A percentile compares a stretch with the other conserved stretches of the same genome.
Conservation (phyloP, 1,284 basidiomycete species). For the Tremellales sp. region DNA sequence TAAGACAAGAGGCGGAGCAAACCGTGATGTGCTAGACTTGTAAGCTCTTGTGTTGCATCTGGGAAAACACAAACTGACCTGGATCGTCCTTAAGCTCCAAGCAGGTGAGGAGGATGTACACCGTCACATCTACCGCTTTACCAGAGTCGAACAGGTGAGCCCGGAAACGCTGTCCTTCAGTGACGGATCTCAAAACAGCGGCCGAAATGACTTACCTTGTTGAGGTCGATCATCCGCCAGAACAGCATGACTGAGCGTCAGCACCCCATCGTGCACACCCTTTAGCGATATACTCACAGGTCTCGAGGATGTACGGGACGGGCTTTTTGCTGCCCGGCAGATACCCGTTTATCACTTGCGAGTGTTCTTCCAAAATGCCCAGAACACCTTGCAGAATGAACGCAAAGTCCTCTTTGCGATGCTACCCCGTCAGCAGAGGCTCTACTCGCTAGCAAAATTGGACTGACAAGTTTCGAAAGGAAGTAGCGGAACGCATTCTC, state of each 20-base stretch:
- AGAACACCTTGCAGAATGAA: conserved; percentile 73
- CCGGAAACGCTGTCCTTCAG: conserved; percentile 69
- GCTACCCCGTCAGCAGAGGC: conserved; percentile 51
- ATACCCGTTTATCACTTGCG: conserved; percentile 65
- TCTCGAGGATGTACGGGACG: conserved; percentile 73
- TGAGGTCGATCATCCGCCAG: conserved; percentile 86
- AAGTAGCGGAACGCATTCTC: conserved; percentile 88
- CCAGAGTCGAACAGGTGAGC: conserved; percentile 73
- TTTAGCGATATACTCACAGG: conserved; percentile 54
- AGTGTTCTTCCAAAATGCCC: conserved; percentile 67
- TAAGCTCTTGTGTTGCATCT: conserved; percentile 16
- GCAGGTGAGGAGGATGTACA: conserved; percentile 70
- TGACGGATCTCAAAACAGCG: background rate
- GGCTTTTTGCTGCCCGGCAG: conserved; percentile 77
- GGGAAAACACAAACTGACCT: conserved; percentile 53
- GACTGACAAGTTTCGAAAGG: conserved; percentile 72
- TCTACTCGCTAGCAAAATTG: background rate
- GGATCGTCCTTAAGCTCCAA: conserved; percentile 86
- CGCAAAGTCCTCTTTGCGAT: conserved; percentile 78
- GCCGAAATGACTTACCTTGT: conserved; percentile 63
- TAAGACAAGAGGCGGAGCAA: conserved; percentile 84
- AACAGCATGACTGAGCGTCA: conserved; percentile 65
- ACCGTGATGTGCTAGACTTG: conserved; percentile 71
- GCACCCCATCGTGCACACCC: background rate
- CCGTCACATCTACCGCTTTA: conserved; percentile 67